Conservation (phyloP, 2,329 filamentous ascomycete species). For the Lasiodiplodia theobromae region DNA sequence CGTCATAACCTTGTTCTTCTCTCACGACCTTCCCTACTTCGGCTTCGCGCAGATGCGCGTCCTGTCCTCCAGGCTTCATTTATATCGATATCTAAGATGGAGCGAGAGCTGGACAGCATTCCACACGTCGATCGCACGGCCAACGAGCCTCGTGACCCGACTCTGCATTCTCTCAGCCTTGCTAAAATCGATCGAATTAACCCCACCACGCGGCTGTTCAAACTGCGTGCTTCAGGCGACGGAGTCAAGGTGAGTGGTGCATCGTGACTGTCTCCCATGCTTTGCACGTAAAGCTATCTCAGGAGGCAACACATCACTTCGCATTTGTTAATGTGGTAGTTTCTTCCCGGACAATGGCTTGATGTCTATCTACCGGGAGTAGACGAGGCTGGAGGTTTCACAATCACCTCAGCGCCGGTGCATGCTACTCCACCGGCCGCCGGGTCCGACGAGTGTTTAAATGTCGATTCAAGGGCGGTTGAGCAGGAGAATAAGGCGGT, state of each 20-base stretch:
- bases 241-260: constrained; percentile 56
- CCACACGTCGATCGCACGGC: constrained; percentile 76
- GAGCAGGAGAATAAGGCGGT: constrained; percentile 2
- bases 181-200: constrained; percentile 70
- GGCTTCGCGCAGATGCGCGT: no score
- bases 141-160: constrained; percentile 72
- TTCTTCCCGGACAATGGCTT: constrained; percentile 86
- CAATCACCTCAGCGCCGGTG: constrained; percentile 77
- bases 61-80: no score
- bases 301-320: constrained; percentile 12
- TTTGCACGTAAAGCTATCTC: background rate
- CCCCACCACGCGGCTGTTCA: constrained; percentile 70
- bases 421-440: constrained; percentile 31
- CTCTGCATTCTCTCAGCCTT: constrained; percentile 69
- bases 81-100: background rate
- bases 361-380: constrained; percentile 78
- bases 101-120: background rate
- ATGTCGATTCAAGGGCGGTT: constrained; percentile 15
- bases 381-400: constrained; percentile 81
- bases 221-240: constrained; percentile 62
- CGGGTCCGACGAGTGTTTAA: constrained; percentile 32
- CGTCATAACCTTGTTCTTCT: background rate
- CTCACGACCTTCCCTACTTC: background rate
- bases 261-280: background rate
- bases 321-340: constrained; percentile 54